These are phyloP conservation scores for Symbiodinium pilosum DNA, from an alignment of 73 alveolate genomes.

Conservation along the genomic window DNA sequence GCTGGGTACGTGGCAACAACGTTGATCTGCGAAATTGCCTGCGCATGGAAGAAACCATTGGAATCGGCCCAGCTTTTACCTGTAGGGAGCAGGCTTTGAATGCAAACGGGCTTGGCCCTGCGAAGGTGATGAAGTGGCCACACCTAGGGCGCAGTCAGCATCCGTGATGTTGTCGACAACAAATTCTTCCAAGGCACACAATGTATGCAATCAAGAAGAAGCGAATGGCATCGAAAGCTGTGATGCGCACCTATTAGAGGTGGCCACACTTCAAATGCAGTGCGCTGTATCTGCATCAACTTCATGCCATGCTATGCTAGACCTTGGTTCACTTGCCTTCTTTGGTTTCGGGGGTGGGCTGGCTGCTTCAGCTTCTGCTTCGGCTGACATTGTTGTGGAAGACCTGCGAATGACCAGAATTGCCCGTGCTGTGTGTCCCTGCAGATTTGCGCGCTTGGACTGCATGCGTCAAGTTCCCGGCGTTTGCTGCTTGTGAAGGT, in stretches of 20 bases:
- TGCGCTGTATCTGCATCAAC: neutral
- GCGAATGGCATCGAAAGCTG: slow-evolving; percentile 70
- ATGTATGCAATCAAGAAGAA: slow-evolving; percentile 89
- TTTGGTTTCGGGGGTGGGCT: slow-evolving; percentile 2
- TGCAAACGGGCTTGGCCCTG: slow-evolving; percentile 44
- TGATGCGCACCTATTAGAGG: slow-evolving; percentile 44
- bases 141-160: slow-evolving; percentile 41
- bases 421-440: no score
- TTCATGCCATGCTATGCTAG: no score
- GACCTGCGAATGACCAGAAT: neutral
- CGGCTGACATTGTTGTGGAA: neutral
- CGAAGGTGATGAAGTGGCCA: slow-evolving; percentile 77
- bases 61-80: no score
- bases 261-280: no score
- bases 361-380: neutral
- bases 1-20: slow-evolving; percentile 20
- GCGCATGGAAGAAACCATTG: neutral
- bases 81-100: slow-evolving; percentile 20
- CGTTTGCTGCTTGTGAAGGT: neutral
- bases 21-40: slow-evolving; percentile 92
- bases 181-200: slow-evolving; percentile 1
- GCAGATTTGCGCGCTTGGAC: no score
- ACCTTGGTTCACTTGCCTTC: neutral
- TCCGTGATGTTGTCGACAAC: neutral
- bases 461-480: no score